Percentiles rank a stretch among this genome's conserved stretches.
phyloP scores from a whole-genome alignment of 2,329 filamentous ascomycete genomes.

The Ceratocystiopsis sp. region DNA sequence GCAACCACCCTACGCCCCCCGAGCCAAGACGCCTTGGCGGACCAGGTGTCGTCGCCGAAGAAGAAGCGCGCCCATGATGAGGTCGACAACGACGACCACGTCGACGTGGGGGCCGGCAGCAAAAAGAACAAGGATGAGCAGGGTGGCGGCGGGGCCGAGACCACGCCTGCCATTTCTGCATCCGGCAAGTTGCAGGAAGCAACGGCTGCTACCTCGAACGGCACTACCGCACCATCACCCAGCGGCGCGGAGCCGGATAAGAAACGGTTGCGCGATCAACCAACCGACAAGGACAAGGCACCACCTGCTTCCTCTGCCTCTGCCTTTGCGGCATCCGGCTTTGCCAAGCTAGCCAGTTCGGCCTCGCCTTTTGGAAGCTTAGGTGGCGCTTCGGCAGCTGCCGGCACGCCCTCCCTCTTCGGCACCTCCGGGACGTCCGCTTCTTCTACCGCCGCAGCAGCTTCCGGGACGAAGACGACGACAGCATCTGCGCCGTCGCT shows the following conservation, averaged over 20 bases:
- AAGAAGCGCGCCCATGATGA: conserved; percentile 48
- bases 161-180: not conserved
- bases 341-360: conserved; percentile 47
- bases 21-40: conserved; percentile 23
- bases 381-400: conserved; percentile 24
- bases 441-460: conserved; percentile 6
- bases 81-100: conserved; percentile 31
- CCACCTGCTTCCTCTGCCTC: conserved; percentile 29
- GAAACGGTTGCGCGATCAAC: conserved; percentile 41
- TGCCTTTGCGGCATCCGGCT: conserved; percentile 51
- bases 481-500: conserved; percentile 14
- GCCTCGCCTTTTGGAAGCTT: conserved; percentile 48
- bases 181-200: too few species aligned
- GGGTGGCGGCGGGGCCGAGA: conserved; percentile 13
- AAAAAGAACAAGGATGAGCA: conserved; percentile 24
- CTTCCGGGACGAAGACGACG: conserved; percentile 2
- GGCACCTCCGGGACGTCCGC: conserved; percentile 24
- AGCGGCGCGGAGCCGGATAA: conserved; percentile 43
- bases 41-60: conserved; percentile 42
- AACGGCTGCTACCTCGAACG: too few species aligned
- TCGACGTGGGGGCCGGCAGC: conserved; percentile 19
- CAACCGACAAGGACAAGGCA: conserved; percentile 1
- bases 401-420: conserved; percentile 31
- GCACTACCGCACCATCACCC: conserved; percentile 6
- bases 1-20: not conserved